These are phyloP conservation scores for Debaryomyces singareniensis DNA, from an alignment of 1,139 yeast genomes.

Conservation along the genomic window DNA sequence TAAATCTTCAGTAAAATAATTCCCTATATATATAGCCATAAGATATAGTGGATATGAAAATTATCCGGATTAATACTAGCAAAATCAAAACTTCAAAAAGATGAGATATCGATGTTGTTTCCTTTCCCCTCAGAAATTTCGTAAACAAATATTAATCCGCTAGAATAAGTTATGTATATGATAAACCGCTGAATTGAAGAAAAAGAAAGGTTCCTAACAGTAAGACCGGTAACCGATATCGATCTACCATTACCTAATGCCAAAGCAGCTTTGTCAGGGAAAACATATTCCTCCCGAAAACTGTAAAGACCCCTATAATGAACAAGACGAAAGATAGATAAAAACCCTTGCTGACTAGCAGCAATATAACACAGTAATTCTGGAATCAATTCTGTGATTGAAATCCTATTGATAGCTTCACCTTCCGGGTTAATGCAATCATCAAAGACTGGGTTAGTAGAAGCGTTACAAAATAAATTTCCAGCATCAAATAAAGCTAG, in stretches of 20 bases:
- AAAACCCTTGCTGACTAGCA: conserved; percentile 55
- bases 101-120: too few relatives aligned
- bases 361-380: conserved; percentile 48
- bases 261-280: conserved; percentile 35
- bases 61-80: too few relatives aligned
- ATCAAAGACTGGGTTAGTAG: conserved; percentile 41
- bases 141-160: conserved; percentile 26
- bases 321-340: conserved; percentile 52
- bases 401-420: conserved; percentile 44
- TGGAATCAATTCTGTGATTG: conserved; percentile 46
- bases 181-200: conserved; percentile 12
- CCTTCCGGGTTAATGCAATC: conserved; percentile 28
- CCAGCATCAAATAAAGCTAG: conserved; percentile 46
- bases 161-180: conserved; percentile 25
- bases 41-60: background rate
- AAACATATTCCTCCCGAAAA: conserved; percentile 55
- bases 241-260: conserved; percentile 22
- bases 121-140: conserved; percentile 12
- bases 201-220: conserved; percentile 18
- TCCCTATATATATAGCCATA: background rate
- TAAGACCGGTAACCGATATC: conserved; percentile 28
- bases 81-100: too few relatives aligned
- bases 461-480: conserved; percentile 45
- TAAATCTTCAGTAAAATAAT: too few relatives aligned
- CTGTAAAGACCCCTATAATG: conserved; percentile 50